Conservation (phyloP, 495 filamentous ascomycete species). For the Alectoria sarmentosa region DNA sequence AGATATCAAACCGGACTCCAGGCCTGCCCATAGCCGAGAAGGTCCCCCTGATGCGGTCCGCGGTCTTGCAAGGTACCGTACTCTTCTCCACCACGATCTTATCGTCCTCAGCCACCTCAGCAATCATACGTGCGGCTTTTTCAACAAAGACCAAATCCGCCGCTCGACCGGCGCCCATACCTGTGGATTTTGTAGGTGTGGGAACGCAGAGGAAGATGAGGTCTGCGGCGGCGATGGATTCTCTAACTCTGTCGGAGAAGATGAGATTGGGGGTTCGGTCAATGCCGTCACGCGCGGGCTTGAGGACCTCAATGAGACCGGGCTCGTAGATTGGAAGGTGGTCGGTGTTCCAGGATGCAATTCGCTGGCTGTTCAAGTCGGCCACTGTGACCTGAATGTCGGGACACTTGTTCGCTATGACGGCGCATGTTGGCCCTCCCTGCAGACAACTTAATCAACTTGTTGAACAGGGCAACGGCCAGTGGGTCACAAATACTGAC, state of each 20-base stretch:
- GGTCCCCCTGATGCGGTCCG: constrained; percentile 60
- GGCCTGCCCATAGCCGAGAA: constrained; percentile 47
- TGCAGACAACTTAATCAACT: constrained; percentile 9
- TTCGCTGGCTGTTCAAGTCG: constrained; percentile 57
- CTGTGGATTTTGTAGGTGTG: constrained; percentile 70
- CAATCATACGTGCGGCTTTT: constrained; percentile 58
- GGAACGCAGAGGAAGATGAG: constrained; percentile 74
- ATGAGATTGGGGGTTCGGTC: constrained; percentile 47
- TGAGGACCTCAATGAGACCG: constrained; percentile 60
- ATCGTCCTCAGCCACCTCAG: constrained; percentile 54
- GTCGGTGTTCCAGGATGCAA: constrained; percentile 63
- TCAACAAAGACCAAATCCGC: constrained; percentile 71
- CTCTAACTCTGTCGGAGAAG: constrained; percentile 61
- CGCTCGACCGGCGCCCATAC: constrained; percentile 62
- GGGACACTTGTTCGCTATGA: constrained; percentile 67
- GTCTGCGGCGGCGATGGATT: constrained; percentile 58
- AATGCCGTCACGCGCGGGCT: constrained; percentile 52
- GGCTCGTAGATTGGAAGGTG: constrained; percentile 75
- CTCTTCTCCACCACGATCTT: constrained; percentile 80
- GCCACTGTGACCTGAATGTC: constrained; percentile 63
- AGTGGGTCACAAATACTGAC: neutral
- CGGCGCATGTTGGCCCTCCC: constrained; percentile 71
- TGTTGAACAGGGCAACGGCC: neutral
- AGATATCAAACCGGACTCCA: constrained; percentile 59
- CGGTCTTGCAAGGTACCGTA: constrained; percentile 75